Evolutionary conservation across 768 basidiomycete species (phyloP).

Genomic region (Suillus tomentosus): DNA sequence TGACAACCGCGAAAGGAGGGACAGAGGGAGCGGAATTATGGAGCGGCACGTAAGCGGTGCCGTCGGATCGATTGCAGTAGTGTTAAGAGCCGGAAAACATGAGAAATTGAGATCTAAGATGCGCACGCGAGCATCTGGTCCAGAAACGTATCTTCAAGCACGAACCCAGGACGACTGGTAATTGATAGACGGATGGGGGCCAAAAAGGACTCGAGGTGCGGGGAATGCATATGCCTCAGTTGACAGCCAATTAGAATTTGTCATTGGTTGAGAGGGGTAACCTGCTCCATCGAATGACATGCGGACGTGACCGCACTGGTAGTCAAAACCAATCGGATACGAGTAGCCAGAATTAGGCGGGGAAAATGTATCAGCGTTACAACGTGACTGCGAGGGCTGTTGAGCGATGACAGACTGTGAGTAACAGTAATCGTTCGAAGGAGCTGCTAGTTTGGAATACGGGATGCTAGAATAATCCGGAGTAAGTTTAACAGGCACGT

Average conservation of each 20-base stretch:
- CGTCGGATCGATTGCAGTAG: constrained; percentile 33
- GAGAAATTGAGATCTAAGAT: constrained; percentile 32
- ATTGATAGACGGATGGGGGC: constrained; percentile 43
- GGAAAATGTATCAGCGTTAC: constrained; percentile 50
- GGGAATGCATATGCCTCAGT: constrained; percentile 42
- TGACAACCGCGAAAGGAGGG: constrained; percentile 38
- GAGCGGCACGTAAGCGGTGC: constrained; percentile 36
- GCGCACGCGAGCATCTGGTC: constrained; percentile 15
- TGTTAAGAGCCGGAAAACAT: constrained; percentile 26
- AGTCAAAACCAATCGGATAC: constrained; percentile 59
- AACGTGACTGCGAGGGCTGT: constrained; percentile 60
- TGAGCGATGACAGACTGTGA: constrained; percentile 39
- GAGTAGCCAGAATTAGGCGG: constrained; percentile 55
- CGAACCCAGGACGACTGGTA: constrained; percentile 54
- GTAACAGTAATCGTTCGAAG: constrained; percentile 2
- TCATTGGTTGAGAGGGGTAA: constrained; percentile 37
- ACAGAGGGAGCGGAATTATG: constrained; percentile 44
- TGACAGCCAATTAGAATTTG: constrained; percentile 49
- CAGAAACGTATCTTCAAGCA: constrained; percentile 37
- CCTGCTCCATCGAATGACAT: constrained; percentile 45
- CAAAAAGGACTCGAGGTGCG: constrained; percentile 45
- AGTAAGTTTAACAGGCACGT: constrained; percentile 25
- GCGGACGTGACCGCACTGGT: constrained; percentile 47
- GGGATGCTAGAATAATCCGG: constrained; percentile 20
- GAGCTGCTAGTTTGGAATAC: constrained; percentile 30